phyloP scores from a whole-genome alignment of 192 early-diverging fungal species.

The Allomyces arbusculus region DNA sequence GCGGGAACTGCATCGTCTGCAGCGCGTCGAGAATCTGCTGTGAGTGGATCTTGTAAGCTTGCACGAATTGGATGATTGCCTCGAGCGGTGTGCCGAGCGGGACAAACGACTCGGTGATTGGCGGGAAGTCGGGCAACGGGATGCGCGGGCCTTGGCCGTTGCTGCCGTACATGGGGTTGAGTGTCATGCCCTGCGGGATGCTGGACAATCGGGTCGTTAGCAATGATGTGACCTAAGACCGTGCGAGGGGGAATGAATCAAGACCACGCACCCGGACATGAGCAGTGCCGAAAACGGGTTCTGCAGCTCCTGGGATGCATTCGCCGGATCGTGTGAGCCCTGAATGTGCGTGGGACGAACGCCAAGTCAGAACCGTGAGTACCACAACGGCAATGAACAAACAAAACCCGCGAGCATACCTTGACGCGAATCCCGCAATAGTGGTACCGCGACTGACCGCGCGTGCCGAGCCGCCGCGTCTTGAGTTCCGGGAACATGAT shows the following conservation, averaged over 20 bases:
- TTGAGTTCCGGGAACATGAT: conserved; percentile 23
- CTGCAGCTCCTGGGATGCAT: conserved; percentile 2
- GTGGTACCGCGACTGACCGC: conserved; percentile 26
- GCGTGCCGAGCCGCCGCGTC: conserved; percentile 22
- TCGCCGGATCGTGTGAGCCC: conserved; percentile 5
- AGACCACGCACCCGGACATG: not conserved
- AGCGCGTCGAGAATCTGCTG: conserved; percentile 8
- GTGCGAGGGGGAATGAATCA: too few species aligned
- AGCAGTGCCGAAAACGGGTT: conserved; percentile 1
- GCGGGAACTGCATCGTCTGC: conserved; percentile 11
- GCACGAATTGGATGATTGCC: not conserved
- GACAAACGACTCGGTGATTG: conserved; percentile 4
- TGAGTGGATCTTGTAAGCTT: conserved; percentile 11
- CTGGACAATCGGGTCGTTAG: too few species aligned
- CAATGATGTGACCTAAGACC: too few species aligned
- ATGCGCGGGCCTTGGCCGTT: not conserved
- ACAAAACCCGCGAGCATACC: not conserved
- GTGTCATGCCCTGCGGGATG: not conserved
- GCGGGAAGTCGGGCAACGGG: conserved; percentile 8
- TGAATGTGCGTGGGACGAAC: too few species aligned
- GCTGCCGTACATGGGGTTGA: not conserved
- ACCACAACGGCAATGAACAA: too few species aligned
- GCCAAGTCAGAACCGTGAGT: too few species aligned
- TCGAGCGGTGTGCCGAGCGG: conserved; percentile 1
- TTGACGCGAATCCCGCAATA: conserved; percentile 18